Conservation (phyloP, 1,139 yeast genomes). For the Blastobotrys serpentis region DNA sequence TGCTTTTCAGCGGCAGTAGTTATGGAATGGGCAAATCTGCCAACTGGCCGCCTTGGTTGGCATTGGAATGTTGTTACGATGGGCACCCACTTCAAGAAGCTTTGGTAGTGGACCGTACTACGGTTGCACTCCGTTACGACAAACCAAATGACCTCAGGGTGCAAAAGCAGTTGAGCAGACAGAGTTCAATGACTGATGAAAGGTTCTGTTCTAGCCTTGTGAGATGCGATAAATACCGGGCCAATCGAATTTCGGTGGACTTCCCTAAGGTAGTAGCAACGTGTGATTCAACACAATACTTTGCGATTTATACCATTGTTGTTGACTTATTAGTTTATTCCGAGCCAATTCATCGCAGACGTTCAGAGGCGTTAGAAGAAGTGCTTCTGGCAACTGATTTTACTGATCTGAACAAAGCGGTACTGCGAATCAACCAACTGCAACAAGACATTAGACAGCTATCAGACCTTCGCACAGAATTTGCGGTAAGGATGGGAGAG, state of each 20-base stretch:
- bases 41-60: slow-evolving; percentile 82
- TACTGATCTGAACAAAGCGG: slow-evolving; percentile 57
- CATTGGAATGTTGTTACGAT: slow-evolving; percentile 70
- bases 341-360: slow-evolving; percentile 58
- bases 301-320: slow-evolving; percentile 60
- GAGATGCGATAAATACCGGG: slow-evolving; percentile 38
- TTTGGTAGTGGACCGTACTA: slow-evolving; percentile 60
- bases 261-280: slow-evolving; percentile 67
- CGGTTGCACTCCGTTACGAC: slow-evolving; percentile 60
- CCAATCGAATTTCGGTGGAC: slow-evolving; percentile 54
- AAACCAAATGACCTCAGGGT: slow-evolving; percentile 66
- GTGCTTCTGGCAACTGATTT: slow-evolving; percentile 68
- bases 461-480: slow-evolving; percentile 47
- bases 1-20: slow-evolving; percentile 42
- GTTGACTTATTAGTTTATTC: slow-evolving; percentile 65
- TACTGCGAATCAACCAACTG: slow-evolving; percentile 50
- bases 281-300: slow-evolving; percentile 74
- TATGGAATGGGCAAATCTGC: slow-evolving; percentile 41
- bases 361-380: slow-evolving; percentile 62
- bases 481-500: slow-evolving; percentile 36
- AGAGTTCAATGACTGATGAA: slow-evolving; percentile 14
- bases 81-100: slow-evolving; percentile 54
- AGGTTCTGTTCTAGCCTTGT: slow-evolving; percentile 29
- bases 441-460: slow-evolving; percentile 55
- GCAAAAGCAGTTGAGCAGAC: slow-evolving; percentile 15